Percentiles rank a stretch among this genome's conserved stretches.
Evolutionary conservation across 2,329 filamentous ascomycete species (phyloP).

Genomic region (Phyllosticta citriasiana): DNA sequence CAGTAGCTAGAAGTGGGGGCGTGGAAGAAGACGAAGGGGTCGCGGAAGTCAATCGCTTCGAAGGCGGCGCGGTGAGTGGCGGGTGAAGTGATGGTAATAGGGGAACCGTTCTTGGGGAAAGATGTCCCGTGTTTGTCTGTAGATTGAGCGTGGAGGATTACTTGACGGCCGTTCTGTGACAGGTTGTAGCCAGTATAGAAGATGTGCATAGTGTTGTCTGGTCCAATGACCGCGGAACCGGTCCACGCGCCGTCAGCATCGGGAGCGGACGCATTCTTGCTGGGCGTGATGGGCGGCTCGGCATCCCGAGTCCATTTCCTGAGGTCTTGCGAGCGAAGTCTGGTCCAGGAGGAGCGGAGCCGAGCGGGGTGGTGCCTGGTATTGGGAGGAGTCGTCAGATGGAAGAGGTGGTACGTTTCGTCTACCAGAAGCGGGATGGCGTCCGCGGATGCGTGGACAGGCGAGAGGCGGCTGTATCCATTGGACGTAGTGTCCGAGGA

Average conservation of each 20-base stretch:
- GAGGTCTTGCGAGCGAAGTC: slow-evolving; percentile 21
- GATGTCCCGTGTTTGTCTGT: slow-evolving; percentile 18
- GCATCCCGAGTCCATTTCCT: slow-evolving; percentile 23
- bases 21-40: slow-evolving; percentile 29
- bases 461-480: slow-evolving; percentile 18
- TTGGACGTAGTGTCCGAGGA: not conserved
- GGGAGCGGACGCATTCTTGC: slow-evolving; percentile 13
- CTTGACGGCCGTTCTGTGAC: slow-evolving; percentile 22
- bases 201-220: slow-evolving; percentile 25
- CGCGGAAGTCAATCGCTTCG: slow-evolving; percentile 29
- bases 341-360: slow-evolving; percentile 25
- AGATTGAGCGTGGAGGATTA: slow-evolving; percentile 22
- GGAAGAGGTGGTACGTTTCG: slow-evolving; percentile 29
- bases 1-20: slow-evolving; percentile 21
- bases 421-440: slow-evolving; percentile 29
- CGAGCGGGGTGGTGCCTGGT: slow-evolving; percentile 27
- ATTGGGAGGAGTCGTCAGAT: slow-evolving; percentile 17
- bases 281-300: slow-evolving; percentile 17
- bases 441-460: slow-evolving; percentile 24
- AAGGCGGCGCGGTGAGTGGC: slow-evolving; percentile 15
- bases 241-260: slow-evolving; percentile 29
- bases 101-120: slow-evolving; percentile 16
- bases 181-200: slow-evolving; percentile 31
- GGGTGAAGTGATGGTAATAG: slow-evolving; percentile 17
- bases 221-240: slow-evolving; percentile 24